Evolutionary conservation across 1,139 yeast genomes (phyloP), one percentile per base, ranked within the genome.

Genomic region (Lodderomyces oxycetoniae): DNA sequence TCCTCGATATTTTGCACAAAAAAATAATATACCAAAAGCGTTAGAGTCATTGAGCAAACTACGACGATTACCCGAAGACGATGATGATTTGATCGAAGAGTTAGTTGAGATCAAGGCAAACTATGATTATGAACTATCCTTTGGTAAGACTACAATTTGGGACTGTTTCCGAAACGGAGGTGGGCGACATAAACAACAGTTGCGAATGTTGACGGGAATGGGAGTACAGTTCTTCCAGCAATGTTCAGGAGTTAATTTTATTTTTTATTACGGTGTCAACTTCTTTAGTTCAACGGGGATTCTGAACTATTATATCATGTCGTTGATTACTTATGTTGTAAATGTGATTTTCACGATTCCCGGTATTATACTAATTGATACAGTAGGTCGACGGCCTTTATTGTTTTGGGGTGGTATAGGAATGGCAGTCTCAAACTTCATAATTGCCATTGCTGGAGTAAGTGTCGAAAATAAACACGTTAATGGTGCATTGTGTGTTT

Each of bases 191-290:
- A 77, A 76, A 44, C 89, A 82, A 53, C 62, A 67, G 2, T 62
- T 76, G 34, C 62, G 91, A 47, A 75, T 81, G 69, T 38, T 73
- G 17, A 81, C 89, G 0, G 88, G 89, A 14, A 76, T 82, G 40
- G 69, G 77, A 0, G 63, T 81, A 14, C 89, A 82, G 50, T 76
- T 80, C 3, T 67, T 81, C 41, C 91, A 83, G 53, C 91, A 83
- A 58, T 75, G 84, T 46, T 73, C 86, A 1, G 91, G 91, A 5
- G 81, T 83, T 38, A 83, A 83, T 52, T 83, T 83, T 51, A 81
- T 82, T 40, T 83, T 83, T 49, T 83, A 83, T 54, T 82, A 81
- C 52, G 89, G 91, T 4, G 86, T 80, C 28, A 79, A 79, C 53
- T 82, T 81, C 51, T 82, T 82, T 51, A 69, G 74, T 27, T 67